Evolutionary conservation across 768 basidiomycete species (phyloP).

Genomic region (Agaricus sinodeliciosus): DNA sequence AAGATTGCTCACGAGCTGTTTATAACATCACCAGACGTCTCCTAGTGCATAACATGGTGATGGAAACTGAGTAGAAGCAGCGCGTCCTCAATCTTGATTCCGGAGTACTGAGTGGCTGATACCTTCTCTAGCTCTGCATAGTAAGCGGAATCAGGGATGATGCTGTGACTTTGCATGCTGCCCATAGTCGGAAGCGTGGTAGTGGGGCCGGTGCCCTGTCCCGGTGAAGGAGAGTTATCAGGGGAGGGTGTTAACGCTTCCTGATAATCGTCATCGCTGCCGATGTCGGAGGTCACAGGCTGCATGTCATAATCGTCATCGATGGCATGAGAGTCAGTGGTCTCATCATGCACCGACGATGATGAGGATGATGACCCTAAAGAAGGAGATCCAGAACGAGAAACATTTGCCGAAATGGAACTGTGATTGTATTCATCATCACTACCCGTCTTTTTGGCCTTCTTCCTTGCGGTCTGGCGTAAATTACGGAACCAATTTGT

Average conservation of each 20-base stretch:
- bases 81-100: slow-evolving; percentile 69
- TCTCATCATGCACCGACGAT: slow-evolving; percentile 30
- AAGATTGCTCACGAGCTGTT: not conserved
- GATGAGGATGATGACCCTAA: slow-evolving; percentile 42
- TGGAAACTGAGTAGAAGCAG: slow-evolving; percentile 70
- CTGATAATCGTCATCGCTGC: slow-evolving; percentile 66
- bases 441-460: slow-evolving; percentile 45
- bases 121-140: slow-evolving; percentile 44
- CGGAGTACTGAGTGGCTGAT: slow-evolving; percentile 34
- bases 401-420: slow-evolving; percentile 35
- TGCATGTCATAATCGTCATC: slow-evolving; percentile 32
- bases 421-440: slow-evolving; percentile 33
- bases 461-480: slow-evolving; percentile 73
- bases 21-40: not conserved
- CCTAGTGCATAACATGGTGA: slow-evolving; percentile 30
- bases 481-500: slow-evolving; percentile 88
- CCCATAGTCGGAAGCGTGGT: slow-evolving; percentile 22
- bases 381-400: slow-evolving; percentile 48
- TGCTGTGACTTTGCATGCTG: slow-evolving; percentile 1
- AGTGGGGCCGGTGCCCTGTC: slow-evolving; percentile 13
- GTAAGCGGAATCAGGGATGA: slow-evolving; percentile 28
- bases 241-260: slow-evolving; percentile 73
- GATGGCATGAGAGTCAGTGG: slow-evolving; percentile 45
- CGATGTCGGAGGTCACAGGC: slow-evolving; percentile 42
- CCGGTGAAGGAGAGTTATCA: slow-evolving; percentile 33